Evolutionary conservation across 345 rosid species (phyloP).

Genomic region (Gossypium turneri): DNA sequence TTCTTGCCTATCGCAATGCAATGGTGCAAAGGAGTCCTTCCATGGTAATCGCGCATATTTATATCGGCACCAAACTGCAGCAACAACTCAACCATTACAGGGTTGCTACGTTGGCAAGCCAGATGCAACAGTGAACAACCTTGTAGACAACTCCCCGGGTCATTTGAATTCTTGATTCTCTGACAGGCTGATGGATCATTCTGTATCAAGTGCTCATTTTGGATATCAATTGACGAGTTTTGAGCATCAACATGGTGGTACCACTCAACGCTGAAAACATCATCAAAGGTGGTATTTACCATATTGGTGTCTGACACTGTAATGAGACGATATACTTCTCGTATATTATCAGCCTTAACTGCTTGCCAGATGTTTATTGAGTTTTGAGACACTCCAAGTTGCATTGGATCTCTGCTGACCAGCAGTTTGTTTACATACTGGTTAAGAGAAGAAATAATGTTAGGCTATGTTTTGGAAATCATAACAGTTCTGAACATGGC

Average conservation of each 20-base stretch:
- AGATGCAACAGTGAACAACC: conserved; percentile 82
- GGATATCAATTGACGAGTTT: conserved; percentile 14
- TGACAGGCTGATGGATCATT: conserved; percentile 56
- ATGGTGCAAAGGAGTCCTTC: conserved; percentile 81
- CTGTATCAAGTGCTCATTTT: conserved; percentile 22
- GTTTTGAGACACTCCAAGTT: conserved; percentile 23
- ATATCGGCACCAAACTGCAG: conserved; percentile 74
- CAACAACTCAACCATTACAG: conserved; percentile 67
- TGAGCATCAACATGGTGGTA: conserved; percentile 37
- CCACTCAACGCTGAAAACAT: conserved; percentile 31
- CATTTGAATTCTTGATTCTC: conserved; percentile 54
- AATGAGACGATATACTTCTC: conserved; percentile 63
- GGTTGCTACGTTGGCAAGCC: conserved; percentile 59
- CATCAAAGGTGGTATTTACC: conserved; percentile 56
- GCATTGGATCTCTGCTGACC: conserved; percentile 39
- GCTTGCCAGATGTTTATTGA: conserved; percentile 61
- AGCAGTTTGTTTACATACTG: conserved; percentile 72
- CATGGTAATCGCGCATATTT: conserved; percentile 63
- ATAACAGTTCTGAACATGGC: neutral
- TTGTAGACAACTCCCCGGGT: conserved; percentile 62
- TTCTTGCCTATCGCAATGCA: conserved; percentile 57
- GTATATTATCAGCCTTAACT: conserved; percentile 55
- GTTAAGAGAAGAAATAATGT: conserved; percentile 16
- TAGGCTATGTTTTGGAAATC: neutral
- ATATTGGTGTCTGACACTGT: conserved; percentile 47